phyloP scores from a whole-genome alignment of 257 asterid genomes.

The Capsicum pubescens region DNA sequence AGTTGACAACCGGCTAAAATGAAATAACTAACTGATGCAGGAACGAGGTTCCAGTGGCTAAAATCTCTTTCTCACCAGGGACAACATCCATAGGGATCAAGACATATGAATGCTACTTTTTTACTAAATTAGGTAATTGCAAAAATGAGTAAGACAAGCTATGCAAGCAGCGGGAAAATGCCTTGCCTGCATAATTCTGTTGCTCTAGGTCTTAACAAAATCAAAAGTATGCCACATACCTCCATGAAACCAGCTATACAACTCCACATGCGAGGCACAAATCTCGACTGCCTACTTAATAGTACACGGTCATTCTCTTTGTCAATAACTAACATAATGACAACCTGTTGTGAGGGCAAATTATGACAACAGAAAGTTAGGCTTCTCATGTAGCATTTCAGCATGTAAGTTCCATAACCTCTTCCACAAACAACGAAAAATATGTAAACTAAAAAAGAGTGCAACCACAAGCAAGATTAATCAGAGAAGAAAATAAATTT shows the following conservation, averaged over 20 bases:
- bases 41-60: conserved; percentile 4
- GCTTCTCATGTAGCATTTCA: conserved; percentile 15
- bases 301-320: conserved; percentile 84
- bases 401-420: background rate
- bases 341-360: conserved; percentile 62
- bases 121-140: background rate
- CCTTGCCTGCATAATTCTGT: background rate
- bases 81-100: conserved; percentile 1
- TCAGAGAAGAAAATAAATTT: conserved; percentile 27
- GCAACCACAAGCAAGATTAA: background rate
- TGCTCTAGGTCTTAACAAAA: background rate
- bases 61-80: background rate
- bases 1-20: conserved; percentile 5
- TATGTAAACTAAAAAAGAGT: conserved; percentile 3
- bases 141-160: background rate
- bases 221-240: conserved; percentile 47
- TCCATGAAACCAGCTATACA: conserved; percentile 98
- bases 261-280: conserved; percentile 99
- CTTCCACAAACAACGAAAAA: conserved; percentile 16
- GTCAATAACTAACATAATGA: conserved; percentile 93
- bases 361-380: conserved; percentile 26
- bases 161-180: background rate
- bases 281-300: conserved; percentile 88
- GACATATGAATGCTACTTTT: background rate
- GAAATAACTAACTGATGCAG: background rate